Evolutionary conservation across 1,284 basidiomycete genomes (phyloP).

Genomic region (Cryptococcus floricola): DNA sequence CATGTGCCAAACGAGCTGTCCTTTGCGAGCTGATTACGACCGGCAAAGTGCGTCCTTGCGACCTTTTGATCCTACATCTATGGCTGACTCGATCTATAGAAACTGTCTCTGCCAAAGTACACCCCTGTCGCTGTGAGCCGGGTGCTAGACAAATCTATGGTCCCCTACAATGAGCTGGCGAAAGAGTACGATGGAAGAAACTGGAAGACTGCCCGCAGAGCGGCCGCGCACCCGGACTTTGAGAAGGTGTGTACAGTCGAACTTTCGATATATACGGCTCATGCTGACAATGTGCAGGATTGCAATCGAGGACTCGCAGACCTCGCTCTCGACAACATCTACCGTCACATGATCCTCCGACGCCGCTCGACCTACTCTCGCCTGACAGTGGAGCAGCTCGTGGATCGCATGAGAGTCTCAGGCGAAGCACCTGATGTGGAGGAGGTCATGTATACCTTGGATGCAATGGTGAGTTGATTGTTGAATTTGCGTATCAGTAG

Average conservation of each 20-base stretch:
- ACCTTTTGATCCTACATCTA: background rate
- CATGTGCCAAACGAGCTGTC: slow-evolving; percentile 40
- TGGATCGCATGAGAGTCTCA: slow-evolving; percentile 18
- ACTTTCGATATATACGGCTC: background rate
- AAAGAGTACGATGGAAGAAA: slow-evolving; percentile 31
- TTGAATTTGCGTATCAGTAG: background rate
- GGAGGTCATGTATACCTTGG: slow-evolving; percentile 13
- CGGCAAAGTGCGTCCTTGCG: slow-evolving; percentile 28
- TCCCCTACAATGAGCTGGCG: slow-evolving; percentile 31
- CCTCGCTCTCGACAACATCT: slow-evolving; percentile 29
- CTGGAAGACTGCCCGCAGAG: slow-evolving; percentile 25
- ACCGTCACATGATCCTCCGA: slow-evolving; percentile 30
- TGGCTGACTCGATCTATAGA: slow-evolving; percentile 4
- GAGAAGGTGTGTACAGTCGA: slow-evolving; percentile 16
- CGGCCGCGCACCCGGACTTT: slow-evolving; percentile 14
- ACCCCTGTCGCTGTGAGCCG: slow-evolving; percentile 23
- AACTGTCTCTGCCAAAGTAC: slow-evolving; percentile 30
- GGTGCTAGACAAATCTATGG: slow-evolving; percentile 27
- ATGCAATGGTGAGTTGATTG: slow-evolving; percentile 29
- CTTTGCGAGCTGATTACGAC: slow-evolving; percentile 36
- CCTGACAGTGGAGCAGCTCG: slow-evolving; percentile 27
- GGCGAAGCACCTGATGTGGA: slow-evolving; percentile 6
- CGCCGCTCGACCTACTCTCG: slow-evolving; percentile 33
- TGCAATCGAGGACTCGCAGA: slow-evolving; percentile 34
- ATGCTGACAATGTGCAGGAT: slow-evolving; percentile 22